phyloP scores from a whole-genome alignment of 176 grass and related monocot genomes.

The Luzula sylvatica region DNA sequence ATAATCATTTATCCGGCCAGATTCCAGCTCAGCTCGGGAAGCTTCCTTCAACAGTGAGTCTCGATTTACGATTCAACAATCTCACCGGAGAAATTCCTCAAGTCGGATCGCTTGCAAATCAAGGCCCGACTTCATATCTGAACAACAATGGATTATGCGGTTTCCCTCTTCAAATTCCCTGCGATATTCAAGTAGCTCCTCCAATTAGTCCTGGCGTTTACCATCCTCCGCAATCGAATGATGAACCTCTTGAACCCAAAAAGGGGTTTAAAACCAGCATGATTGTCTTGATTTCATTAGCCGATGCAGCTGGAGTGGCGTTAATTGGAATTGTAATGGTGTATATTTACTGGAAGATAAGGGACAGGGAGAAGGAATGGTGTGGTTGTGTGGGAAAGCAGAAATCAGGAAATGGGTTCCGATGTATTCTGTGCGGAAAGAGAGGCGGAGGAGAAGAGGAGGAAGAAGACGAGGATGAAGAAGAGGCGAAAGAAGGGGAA shows the following conservation, averaged over 20 bases:
- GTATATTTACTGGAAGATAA: slow-evolving; percentile 75
- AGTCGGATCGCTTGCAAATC: slow-evolving; percentile 55
- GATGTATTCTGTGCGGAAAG: slow-evolving; percentile 26
- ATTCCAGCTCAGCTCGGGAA: slow-evolving; percentile 43
- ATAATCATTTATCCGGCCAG: slow-evolving; percentile 46
- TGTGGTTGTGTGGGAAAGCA: slow-evolving; percentile 4
- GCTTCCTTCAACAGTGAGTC: slow-evolving; percentile 55
- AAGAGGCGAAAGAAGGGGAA: slow-evolving; percentile 33
- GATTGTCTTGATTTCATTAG: slow-evolving; percentile 53
- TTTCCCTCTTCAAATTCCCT: slow-evolving; percentile 76
- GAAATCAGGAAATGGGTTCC: slow-evolving; percentile 15
- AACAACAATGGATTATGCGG: slow-evolving; percentile 64
- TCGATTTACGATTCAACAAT: slow-evolving; percentile 77
- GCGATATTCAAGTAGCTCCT: slow-evolving; percentile 30
- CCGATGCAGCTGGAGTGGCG: slow-evolving; percentile 55
- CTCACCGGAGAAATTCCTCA: slow-evolving; percentile 87
- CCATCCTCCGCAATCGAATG: not conserved
- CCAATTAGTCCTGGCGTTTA: slow-evolving; percentile 3
- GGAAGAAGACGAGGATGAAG: slow-evolving; percentile 6
- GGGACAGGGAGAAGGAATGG: slow-evolving; percentile 20
- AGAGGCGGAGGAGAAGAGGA: slow-evolving; percentile 3
- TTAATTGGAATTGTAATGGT: slow-evolving; percentile 55
- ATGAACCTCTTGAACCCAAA: not conserved
- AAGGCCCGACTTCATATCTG: slow-evolving; percentile 71
- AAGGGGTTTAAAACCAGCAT: slow-evolving; percentile 32